Conservation (phyloP, 768 basidiomycete species). For the Phaeotremella fagi region DNA sequence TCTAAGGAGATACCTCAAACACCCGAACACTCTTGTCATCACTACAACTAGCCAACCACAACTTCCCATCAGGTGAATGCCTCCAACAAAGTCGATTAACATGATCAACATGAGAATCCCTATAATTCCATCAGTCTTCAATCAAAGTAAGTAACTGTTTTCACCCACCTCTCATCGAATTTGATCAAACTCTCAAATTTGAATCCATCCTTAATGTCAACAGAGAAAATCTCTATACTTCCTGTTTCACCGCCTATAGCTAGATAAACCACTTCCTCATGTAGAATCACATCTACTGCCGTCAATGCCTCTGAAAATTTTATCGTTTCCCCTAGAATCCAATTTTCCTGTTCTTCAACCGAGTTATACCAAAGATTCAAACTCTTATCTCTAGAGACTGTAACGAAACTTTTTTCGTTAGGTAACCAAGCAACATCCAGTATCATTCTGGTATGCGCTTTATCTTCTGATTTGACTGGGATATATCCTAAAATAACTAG, state of each 20-base stretch:
- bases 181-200: constrained; percentile 49
- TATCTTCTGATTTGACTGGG: constrained; percentile 61
- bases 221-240: constrained; percentile 61
- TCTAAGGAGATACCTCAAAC: constrained; percentile 54
- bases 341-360: constrained; percentile 50
- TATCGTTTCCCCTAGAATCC: constrained; percentile 60
- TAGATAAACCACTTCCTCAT: constrained; percentile 58
- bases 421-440: constrained; percentile 90
- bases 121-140: constrained; percentile 39
- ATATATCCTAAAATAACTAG: constrained; percentile 54
- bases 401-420: constrained; percentile 76
- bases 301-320: constrained; percentile 75
- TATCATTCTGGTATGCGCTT: constrained; percentile 85
- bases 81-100: constrained; percentile 80
- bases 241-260: constrained; percentile 85
- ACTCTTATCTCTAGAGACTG: constrained; percentile 91
- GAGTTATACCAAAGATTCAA: constrained; percentile 50
- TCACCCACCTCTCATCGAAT: constrained; percentile 24
- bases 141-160: constrained; percentile 1
- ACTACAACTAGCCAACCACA: constrained; percentile 75
- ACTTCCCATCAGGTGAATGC: constrained; percentile 42
- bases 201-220: constrained; percentile 52
- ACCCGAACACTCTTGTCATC: constrained; percentile 89
- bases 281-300: constrained; percentile 63
- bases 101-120: constrained; percentile 69